Conservation (phyloP, 768 basidiomycete species). For the Russula sp. region DNA sequence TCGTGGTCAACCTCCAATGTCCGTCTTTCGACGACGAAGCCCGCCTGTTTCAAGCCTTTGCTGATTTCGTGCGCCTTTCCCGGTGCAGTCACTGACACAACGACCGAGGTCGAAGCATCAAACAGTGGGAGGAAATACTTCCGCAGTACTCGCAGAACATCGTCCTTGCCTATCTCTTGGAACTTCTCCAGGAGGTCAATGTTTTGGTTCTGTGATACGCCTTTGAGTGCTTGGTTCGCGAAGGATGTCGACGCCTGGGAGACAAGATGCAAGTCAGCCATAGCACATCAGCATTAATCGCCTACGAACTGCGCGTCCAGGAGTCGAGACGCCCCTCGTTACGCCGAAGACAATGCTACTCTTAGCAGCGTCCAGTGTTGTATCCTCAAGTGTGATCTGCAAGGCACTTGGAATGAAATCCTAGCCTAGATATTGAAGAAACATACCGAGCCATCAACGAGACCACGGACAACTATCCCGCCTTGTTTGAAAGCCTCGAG, state of each 20-base stretch:
- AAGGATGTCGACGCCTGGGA: constrained; percentile 74
- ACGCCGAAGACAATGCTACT: constrained; percentile 84
- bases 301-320: constrained; percentile 69
- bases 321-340: constrained; percentile 74
- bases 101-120: constrained; percentile 63
- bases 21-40: constrained; percentile 73
- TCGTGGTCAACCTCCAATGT: constrained; percentile 58
- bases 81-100: constrained; percentile 76
- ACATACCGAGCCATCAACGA: constrained; percentile 77
- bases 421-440: neutral
- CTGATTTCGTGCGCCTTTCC: constrained; percentile 69
- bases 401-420: constrained; percentile 5
- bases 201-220: constrained; percentile 66
- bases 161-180: constrained; percentile 70
- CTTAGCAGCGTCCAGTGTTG: constrained; percentile 83
- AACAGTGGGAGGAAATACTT: constrained; percentile 85
- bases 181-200: constrained; percentile 71
- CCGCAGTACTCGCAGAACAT: constrained; percentile 61
- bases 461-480: constrained; percentile 62
- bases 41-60: constrained; percentile 52
- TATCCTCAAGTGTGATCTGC: constrained; percentile 74
- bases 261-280: neutral
- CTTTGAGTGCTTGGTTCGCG: constrained; percentile 85
- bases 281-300: neutral
- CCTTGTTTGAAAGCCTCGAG: constrained; percentile 78